These are phyloP conservation scores for Endogone sp. DNA, from an alignment of 192 early-diverging fungal species.

Conservation along the genomic window DNA sequence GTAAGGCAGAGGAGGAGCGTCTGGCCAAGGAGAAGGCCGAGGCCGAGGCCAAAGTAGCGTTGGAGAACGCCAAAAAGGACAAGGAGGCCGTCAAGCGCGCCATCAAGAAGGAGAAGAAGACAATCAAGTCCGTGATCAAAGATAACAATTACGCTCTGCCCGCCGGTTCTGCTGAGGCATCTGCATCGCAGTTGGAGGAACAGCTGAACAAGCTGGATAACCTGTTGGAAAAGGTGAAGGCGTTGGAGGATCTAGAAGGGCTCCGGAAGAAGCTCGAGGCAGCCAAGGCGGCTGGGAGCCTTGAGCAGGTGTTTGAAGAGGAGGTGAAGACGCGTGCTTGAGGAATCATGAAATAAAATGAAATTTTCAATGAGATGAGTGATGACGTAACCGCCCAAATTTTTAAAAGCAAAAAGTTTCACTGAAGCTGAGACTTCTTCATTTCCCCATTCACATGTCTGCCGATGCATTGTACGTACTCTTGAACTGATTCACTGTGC, in stretches of 20 bases:
- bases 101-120: slow-evolving; percentile 90
- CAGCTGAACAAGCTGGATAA: slow-evolving; percentile 78
- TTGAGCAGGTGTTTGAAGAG: slow-evolving; percentile 52
- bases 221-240: slow-evolving; percentile 66
- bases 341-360: no score
- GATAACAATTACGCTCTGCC: slow-evolving; percentile 77
- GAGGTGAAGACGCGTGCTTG: slow-evolving; percentile 20
- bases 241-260: slow-evolving; percentile 46
- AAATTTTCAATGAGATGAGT: background rate
- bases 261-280: slow-evolving; percentile 57
- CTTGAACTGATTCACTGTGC: no score
- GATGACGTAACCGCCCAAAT: background rate
- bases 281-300: slow-evolving; percentile 58
- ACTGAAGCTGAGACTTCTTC: background rate
- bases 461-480: background rate
- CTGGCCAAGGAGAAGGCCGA: slow-evolving; percentile 46
- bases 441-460: background rate
- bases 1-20: slow-evolving; percentile 43
- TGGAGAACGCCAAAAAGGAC: slow-evolving; percentile 74
- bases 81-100: slow-evolving; percentile 85
- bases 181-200: slow-evolving; percentile 56
- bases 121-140: slow-evolving; percentile 72
- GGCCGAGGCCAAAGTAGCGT: slow-evolving; percentile 55
- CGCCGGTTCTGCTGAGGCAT: slow-evolving; percentile 41
- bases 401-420: background rate